Evolutionary conservation across 805 yeast species (phyloP).

Genomic region (Cyberlindnera saturnus): DNA sequence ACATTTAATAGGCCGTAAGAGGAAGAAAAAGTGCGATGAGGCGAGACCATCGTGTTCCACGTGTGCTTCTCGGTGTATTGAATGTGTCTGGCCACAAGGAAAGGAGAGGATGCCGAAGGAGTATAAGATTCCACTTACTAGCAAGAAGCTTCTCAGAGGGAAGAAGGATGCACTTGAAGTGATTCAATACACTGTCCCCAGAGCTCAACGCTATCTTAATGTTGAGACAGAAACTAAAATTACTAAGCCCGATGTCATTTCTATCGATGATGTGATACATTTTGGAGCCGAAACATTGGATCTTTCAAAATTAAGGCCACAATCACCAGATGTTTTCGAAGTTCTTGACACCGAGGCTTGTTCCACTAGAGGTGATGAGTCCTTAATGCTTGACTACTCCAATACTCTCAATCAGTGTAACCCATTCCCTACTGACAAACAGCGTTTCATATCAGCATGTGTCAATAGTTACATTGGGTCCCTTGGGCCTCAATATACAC

Average conservation of each 20-base stretch:
- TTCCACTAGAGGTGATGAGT: background rate
- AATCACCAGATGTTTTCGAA: background rate
- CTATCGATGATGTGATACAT: background rate
- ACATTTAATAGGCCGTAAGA: constrained; percentile 36
- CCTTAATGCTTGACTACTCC: too few relatives aligned
- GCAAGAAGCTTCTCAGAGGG: background rate
- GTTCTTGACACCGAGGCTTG: background rate
- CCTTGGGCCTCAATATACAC: constrained; percentile 37
- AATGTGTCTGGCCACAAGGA: constrained; percentile 22
- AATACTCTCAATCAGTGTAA: background rate
- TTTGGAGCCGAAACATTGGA: too few relatives aligned
- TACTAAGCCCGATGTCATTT: background rate
- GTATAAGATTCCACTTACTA: constrained; percentile 12
- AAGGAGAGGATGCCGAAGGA: constrained; percentile 15
- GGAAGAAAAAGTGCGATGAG: constrained; percentile 63
- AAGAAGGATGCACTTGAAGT: background rate
- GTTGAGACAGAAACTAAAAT: background rate
- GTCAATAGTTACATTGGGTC: constrained; percentile 35
- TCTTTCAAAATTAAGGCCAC: background rate
- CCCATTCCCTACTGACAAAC: background rate
- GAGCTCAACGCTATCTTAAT: background rate
- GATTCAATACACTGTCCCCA: background rate
- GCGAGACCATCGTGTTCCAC: constrained; percentile 35
- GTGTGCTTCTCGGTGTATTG: constrained; percentile 31
- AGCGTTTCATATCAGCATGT: constrained; percentile 24